Base-by-base conservation (phyloP, 441 rosid species). In the Brassica hybrid region DNA sequence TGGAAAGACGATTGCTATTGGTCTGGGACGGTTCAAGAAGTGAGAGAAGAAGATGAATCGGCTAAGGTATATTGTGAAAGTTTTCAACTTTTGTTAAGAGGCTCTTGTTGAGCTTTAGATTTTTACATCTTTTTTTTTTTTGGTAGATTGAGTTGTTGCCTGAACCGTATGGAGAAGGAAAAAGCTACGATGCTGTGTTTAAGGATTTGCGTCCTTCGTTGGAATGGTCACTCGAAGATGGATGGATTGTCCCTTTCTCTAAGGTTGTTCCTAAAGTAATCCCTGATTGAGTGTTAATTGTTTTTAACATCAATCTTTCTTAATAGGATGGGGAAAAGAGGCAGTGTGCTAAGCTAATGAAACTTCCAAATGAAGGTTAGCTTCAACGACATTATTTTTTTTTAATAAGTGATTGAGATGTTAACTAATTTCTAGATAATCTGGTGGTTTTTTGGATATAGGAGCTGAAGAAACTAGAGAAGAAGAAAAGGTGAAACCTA, bases 91-190 rank as follows among this genome's bases (percentile, higher is more conserved):
- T 27, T 27, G 32, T 27, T 27, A 5, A 18, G 10, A 8, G 13
- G 61, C 7, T 9, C 7, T 19, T 21, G 23, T 8, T 9, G 9
- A 52, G 50, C 4, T 57, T 18, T 7, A 4, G 27, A 9, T 4
- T 57, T 57, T 52, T 16, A 19, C 57, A 50, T 0, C 21, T 52
- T 52, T 52, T 27, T 27, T 52, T 27, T 27, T 36, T 45, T n/a
- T 72, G 50, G 21, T 64, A 94, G 97, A 45, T 92, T 56, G 90
- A 88, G 21, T 83, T 92, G 88, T 83, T 74, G 50, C 84, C 93
- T 69, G 83, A 82, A 45, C 98, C 97, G 7, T 34, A 13, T 61
- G 98, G 98, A 8, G 95, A 94, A 88, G 97, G 97, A 13, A 25
- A 8, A 2, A 69, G 75, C 1, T 91, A 89, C 71, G 87, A 83